Evolutionary conservation across 2,329 filamentous ascomycete species (phyloP).

Genomic region (Claviceps capensis): DNA sequence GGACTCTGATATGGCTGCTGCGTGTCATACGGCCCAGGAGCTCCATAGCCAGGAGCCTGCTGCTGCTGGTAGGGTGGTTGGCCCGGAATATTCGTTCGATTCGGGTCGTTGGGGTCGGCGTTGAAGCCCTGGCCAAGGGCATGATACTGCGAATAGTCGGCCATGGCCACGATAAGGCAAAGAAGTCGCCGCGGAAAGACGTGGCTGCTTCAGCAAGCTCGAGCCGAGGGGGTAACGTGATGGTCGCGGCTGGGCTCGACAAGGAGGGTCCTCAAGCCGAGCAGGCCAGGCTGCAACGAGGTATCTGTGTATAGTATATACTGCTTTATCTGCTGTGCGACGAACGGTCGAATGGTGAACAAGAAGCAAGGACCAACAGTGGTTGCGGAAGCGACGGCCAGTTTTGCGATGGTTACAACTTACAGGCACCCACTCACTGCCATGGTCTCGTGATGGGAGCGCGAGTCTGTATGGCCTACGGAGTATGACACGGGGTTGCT

Average conservation of each 20-base stretch:
- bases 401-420: neutral
- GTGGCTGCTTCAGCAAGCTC: slow-evolving; percentile 2
- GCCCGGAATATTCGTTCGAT: slow-evolving; percentile 32
- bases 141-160: slow-evolving; percentile 42
- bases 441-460: neutral
- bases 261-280: slow-evolving; percentile 1
- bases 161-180: slow-evolving; percentile 28
- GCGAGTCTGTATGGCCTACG: neutral
- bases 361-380: neutral
- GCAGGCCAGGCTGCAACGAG: neutral
- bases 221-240: slow-evolving; percentile 1
- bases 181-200: neutral
- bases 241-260: neutral
- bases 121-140: slow-evolving; percentile 42
- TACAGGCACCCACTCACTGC: neutral
- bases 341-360: neutral
- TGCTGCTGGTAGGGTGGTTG: slow-evolving; percentile 44
- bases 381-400: neutral
- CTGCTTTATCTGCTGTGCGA: neutral
- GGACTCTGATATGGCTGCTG: slow-evolving; percentile 5
- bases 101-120: slow-evolving; percentile 40
- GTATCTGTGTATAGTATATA: neutral
- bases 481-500: too few species aligned
- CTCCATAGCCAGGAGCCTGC: slow-evolving; percentile 15
- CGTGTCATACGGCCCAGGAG: slow-evolving; percentile 8